phyloP scores from a whole-genome alignment of 1,139 yeast genomes.

The Candida gigantensis region DNA sequence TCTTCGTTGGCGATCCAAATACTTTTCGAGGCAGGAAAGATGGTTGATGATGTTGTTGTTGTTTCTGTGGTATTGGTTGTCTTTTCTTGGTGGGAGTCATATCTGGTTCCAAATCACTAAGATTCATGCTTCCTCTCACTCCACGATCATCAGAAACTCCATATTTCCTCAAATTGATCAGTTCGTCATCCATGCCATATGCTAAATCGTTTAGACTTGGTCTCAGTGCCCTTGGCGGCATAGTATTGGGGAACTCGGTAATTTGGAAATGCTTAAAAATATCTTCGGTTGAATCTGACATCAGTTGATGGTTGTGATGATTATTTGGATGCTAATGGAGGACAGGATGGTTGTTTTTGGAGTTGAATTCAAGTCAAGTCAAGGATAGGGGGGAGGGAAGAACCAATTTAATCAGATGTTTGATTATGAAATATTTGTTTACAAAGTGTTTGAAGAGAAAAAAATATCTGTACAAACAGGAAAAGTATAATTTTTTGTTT shows the following conservation, averaged over 20 bases:
- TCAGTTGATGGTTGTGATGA: too few species aligned
- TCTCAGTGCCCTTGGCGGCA: background rate
- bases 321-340: background rate
- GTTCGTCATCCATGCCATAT: constrained; percentile 7
- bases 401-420: too few species aligned
- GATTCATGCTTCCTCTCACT: too few species aligned
- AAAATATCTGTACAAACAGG: too few species aligned
- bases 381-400: too few species aligned
- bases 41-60: too few species aligned
- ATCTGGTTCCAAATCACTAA: background rate
- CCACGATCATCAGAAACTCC: background rate
- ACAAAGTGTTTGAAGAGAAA: too few species aligned
- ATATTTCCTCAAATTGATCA: constrained; percentile 1
- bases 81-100: constrained; percentile 1
- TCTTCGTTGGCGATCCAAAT: constrained; percentile 8
- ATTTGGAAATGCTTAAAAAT: background rate
- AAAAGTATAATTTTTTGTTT: too few species aligned
- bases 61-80: constrained; percentile 1
- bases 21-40: constrained; percentile 5
- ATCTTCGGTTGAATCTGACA: constrained; percentile 1
- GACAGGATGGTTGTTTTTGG: background rate
- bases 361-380: background rate
- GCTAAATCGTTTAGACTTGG: constrained; percentile 1
- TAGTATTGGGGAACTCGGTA: background rate
- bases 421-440: too few species aligned